Base-by-base conservation (phyloP, 2,329 filamentous ascomycete genomes). In the Penicillium sp. region DNA sequence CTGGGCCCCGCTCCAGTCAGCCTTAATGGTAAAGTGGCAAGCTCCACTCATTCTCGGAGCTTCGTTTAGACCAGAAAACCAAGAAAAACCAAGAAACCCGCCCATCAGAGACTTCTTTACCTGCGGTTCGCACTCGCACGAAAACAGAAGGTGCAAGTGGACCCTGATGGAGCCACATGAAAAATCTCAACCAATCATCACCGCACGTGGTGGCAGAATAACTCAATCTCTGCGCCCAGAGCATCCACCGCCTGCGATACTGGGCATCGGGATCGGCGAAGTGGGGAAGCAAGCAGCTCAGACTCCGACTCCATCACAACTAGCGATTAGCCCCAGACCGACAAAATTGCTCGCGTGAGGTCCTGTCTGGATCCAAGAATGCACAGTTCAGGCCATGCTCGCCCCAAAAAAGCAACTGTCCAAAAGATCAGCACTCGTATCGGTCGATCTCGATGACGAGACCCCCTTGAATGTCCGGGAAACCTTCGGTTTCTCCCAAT, bases 131-230 rank as follows among this genome's bases (percentile, higher is more conserved):
- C 19, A 21, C 39, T 13, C 11, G 19, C 22, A 41, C 39, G 39
- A 41, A 41, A 41, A 22, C 39, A 41, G 39, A 41, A 41, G 39
- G 39, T 13, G 19, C 39, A 41, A 41, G 39, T 41, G 39, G 39
- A 22, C 21, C 19, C 39, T 8, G 39, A 41, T 46, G 52, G 45
- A 57, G 58, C 56, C 35, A 56, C 55, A 44, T 47, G 47, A 58
- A 44, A 11, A 26, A 59, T 59, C 52, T 26, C 29, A 61, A n/a
- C 70, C 70, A 72, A 72, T 71, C 26, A 69, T 50, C 16, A 3
- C 3, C n/a, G 61, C 70, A 72, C 70, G 70, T 47, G 45, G 45
- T 47, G 45, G 45, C 45, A 47, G 26, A 46, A 47, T 47, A 2
- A 1, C 8, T 13, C 45, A n/a, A 11, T 31, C 14, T 47, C 24